phyloP scores from a whole-genome alignment of 805 yeast species.

The Pichia sporocuriosa region DNA sequence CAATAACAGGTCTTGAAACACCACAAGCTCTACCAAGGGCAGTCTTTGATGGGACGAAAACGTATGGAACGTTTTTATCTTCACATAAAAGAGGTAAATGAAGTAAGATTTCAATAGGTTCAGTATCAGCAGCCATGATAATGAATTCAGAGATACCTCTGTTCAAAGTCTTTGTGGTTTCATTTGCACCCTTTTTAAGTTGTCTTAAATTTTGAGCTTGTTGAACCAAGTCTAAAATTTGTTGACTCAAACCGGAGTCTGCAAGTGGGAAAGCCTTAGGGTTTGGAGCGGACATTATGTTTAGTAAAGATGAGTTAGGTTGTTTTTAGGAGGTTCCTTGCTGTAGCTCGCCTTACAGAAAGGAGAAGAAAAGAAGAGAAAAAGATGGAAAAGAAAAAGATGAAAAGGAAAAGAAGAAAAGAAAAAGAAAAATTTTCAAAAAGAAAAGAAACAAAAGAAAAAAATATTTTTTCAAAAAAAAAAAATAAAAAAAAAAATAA shows the following conservation, averaged over 20 bases:
- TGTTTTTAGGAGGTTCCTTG: slow-evolving; percentile 44
- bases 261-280: slow-evolving; percentile 99
- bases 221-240: slow-evolving; percentile 94
- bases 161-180: slow-evolving; percentile 98
- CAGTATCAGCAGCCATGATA: slow-evolving; percentile 99
- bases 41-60: slow-evolving; percentile 95
- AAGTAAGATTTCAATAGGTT: slow-evolving; percentile 96
- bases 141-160: slow-evolving; percentile 99
- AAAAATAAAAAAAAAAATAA: slow-evolving; percentile 1
- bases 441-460: not conserved
- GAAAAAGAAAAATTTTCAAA: not conserved
- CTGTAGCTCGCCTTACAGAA: slow-evolving; percentile 37
- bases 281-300: slow-evolving; percentile 75
- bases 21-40: slow-evolving; percentile 99
- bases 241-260: slow-evolving; percentile 91
- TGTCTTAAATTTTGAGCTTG: slow-evolving; percentile 98
- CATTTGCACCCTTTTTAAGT: slow-evolving; percentile 99
- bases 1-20: slow-evolving; percentile 98
- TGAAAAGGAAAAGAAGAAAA: not conserved
- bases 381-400: not conserved
- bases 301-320: slow-evolving; percentile 2
- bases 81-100: slow-evolving; percentile 97
- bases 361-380: not conserved
- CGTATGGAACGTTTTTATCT: slow-evolving; percentile 99
- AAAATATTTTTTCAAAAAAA: not conserved